phyloP scores from a whole-genome alignment of 1,284 basidiomycete genomes.

The Tetrapyrgos nigripes region DNA sequence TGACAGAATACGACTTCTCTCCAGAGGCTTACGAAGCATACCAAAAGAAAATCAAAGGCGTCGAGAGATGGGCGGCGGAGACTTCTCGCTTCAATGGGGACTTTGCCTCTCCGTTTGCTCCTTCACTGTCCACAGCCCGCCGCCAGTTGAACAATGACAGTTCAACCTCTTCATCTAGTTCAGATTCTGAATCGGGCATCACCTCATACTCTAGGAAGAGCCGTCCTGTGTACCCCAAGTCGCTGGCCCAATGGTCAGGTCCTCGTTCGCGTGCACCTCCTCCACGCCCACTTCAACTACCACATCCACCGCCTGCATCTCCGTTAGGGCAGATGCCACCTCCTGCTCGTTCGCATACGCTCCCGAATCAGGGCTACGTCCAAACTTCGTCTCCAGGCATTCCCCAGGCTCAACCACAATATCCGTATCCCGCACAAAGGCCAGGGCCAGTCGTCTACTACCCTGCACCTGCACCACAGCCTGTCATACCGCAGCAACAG shows the following conservation, averaged over 20 bases:
- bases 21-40: constrained; percentile 13
- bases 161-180: no score
- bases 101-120: constrained; percentile 11
- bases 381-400: background rate
- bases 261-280: constrained; percentile 2
- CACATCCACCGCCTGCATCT: background rate
- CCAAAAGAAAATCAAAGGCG: constrained; percentile 9
- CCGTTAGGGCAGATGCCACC: background rate
- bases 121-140: constrained; percentile 4
- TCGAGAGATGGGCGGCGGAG: constrained; percentile 11
- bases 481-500: background rate
- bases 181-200: background rate
- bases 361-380: background rate
- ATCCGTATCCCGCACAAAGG: constrained; percentile 4
- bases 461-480: background rate
- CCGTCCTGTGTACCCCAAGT: background rate
- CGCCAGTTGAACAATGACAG: background rate
- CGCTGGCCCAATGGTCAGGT: background rate
- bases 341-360: background rate
- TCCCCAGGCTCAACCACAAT: constrained; percentile 1
- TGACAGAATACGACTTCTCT: constrained; percentile 22
- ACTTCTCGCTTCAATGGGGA: constrained; percentile 3
- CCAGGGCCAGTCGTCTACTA: background rate
- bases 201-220: background rate
- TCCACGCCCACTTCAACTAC: background rate